These are phyloP conservation scores for Acanthochlamys bracteata DNA, from an alignment of 106 monocot genomes.

Conservation along the genomic window DNA sequence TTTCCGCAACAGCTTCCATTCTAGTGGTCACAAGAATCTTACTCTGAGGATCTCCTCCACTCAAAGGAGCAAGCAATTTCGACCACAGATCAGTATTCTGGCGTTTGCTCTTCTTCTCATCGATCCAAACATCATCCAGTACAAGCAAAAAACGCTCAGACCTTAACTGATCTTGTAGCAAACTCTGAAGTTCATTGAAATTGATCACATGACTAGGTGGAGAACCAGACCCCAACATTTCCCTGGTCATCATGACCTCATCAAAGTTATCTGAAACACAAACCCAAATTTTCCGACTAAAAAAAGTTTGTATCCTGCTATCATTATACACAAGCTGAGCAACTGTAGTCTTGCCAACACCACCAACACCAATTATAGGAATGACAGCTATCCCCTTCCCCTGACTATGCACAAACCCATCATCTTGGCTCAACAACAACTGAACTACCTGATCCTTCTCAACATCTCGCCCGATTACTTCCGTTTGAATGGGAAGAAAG, in stretches of 20 bases:
- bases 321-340: conserved; percentile 7
- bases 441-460: background rate
- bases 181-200: conserved; percentile 12
- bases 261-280: conserved; percentile 6
- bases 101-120: background rate
- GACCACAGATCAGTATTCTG: conserved; percentile 1
- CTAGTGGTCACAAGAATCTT: conserved; percentile 20
- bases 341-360: conserved; percentile 22
- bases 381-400: background rate
- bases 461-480: background rate
- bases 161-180: conserved; percentile 2
- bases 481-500: background rate
- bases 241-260: background rate
- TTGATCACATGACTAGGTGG: background rate
- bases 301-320: background rate
- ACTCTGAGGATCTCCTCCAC: background rate
- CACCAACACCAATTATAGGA: conserved; percentile 16
- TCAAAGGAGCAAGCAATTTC: conserved; percentile 7
- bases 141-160: conserved; percentile 16
- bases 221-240: background rate
- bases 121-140: conserved; percentile 25
- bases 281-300: conserved; percentile 6
- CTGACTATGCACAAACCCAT: background rate
- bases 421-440: background rate
- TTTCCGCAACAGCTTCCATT: background rate